Evolutionary conservation across 2,329 filamentous ascomycete species (phyloP), one percentile per base, ranked within the genome.

Genomic region (Arachnomyces sp.): DNA sequence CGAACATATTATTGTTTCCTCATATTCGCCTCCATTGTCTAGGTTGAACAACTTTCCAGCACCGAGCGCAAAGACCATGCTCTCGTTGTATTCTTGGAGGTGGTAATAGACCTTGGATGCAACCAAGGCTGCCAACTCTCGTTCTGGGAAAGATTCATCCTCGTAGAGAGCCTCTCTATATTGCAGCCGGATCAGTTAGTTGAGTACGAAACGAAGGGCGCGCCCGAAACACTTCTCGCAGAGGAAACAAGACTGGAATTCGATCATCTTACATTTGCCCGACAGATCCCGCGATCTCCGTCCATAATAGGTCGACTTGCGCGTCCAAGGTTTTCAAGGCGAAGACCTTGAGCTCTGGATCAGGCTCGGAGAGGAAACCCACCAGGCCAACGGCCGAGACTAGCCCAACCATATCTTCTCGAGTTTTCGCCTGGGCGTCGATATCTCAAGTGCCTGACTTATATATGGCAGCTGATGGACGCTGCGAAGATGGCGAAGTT

Each of bases 51-150:
- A 80, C 60, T 95, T 86, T 45, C 92, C 92, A 16, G 92, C 89
- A 43, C 88, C 89, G 34, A 98, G 78, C 48, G 92, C 92, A 65
- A 98, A 96, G 38, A 86, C 84, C 90, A 98, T 96, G 66, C 90
- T 95, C 71, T 98, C 92, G 61, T 95, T 92, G 72, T 98, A 98
- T 63, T 92, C 92, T 67, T 95, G 88, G 39, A 98, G 80, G 61
- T 98, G 92, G 61, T 96, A 98, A 71, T 96, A 98, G 52, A 96
- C 88, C 74, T 98, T 98, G 53, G 92, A 84, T 32, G 94, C 84
- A 40, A 98, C 88, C 36, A 98, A 76, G 39, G 92, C 92, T 40
- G 92, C 92, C 42, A 98, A 81, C 63, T 92, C 85, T 57, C 90
- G 86, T 64, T 98, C 84, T 36, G 89, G 84, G 58, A 98, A 98